Conservation (phyloP, 768 basidiomycete species). For the Hortiboletus flavorubellus region DNA sequence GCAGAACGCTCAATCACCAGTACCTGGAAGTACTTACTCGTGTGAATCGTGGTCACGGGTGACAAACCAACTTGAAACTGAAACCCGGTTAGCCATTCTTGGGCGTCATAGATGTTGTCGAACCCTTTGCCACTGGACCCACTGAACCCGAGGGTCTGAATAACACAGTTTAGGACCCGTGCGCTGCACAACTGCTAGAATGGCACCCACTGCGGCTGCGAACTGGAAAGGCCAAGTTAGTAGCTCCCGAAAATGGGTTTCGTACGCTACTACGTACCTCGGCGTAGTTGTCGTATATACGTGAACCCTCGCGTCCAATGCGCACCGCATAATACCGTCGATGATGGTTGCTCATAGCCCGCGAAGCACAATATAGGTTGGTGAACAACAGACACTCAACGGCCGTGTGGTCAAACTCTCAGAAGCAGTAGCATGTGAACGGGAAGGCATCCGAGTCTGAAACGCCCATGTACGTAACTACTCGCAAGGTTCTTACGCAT, state of each 20-base stretch:
- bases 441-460: background rate
- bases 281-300: conserved; percentile 28
- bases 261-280: conserved; percentile 22
- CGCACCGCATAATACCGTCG: conserved; percentile 36
- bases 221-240: conserved; percentile 19
- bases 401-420: background rate
- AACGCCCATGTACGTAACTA: conserved; percentile 4
- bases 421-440: background rate
- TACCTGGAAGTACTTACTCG: conserved; percentile 16
- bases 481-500: background rate
- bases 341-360: conserved; percentile 10
- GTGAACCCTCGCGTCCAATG: conserved; percentile 32
- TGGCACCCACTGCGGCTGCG: conserved; percentile 20
- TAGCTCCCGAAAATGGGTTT: background rate
- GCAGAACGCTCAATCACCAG: background rate
- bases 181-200: background rate
- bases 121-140: conserved; percentile 33
- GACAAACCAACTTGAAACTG: conserved; percentile 5
- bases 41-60: conserved; percentile 10
- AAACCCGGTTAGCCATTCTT: conserved; percentile 20
- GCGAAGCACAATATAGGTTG: background rate
- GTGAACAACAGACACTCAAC: background rate
- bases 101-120: conserved; percentile 27
- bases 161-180: background rate
- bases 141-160: conserved; percentile 29